Evolutionary conservation across 495 filamentous ascomycete genomes (phyloP).

Genomic region (Cercophora scortea): DNA sequence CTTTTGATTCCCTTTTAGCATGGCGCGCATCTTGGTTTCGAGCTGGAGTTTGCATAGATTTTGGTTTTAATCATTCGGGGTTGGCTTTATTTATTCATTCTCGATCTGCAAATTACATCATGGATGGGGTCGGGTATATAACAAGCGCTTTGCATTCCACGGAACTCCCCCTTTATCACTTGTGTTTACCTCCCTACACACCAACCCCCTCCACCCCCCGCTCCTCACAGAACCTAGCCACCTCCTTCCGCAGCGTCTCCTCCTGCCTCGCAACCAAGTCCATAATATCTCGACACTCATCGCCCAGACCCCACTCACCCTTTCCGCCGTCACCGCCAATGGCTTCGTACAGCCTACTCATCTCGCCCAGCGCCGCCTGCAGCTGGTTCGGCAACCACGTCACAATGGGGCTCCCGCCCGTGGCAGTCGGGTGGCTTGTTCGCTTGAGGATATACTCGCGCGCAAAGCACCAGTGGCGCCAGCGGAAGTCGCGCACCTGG

Average conservation of each 20-base stretch:
- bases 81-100: not conserved
- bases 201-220: slow-evolving; percentile 37
- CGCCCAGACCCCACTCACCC: slow-evolving; percentile 22
- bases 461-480: slow-evolving; percentile 94
- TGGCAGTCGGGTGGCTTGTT: slow-evolving; percentile 77
- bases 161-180: too few species aligned
- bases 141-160: too few species aligned
- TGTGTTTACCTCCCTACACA: too few species aligned
- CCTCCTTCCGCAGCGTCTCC: slow-evolving; percentile 67
- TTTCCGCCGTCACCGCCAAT: slow-evolving; percentile 29
- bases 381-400: slow-evolving; percentile 87
- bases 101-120: too few species aligned
- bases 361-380: slow-evolving; percentile 66
- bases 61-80: not conserved
- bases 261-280: slow-evolving; percentile 59
- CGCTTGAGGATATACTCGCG: slow-evolving; percentile 85
- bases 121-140: too few species aligned
- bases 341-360: slow-evolving; percentile 53
- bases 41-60: not conserved
- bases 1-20: too few species aligned
- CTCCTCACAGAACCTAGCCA: slow-evolving; percentile 71
- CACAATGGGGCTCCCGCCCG: slow-evolving; percentile 85
- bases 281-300: slow-evolving; percentile 53
- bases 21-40: not conserved
- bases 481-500: slow-evolving; percentile 83